phyloP scores from a whole-genome alignment of 148 eudicot genomes.

The Rhododendron ferrugineum region DNA sequence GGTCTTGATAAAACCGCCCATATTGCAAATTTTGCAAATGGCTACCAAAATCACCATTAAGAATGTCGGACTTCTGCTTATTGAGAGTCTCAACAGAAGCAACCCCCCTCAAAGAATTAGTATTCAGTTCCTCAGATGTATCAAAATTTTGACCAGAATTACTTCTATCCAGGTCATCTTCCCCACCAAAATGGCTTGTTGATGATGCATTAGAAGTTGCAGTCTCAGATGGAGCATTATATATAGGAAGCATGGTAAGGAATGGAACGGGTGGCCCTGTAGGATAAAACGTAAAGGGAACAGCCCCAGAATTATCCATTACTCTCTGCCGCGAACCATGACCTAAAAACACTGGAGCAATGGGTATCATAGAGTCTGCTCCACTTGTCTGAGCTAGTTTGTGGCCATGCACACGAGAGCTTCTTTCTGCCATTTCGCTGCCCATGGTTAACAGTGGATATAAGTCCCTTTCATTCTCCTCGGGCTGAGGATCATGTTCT shows the following conservation, averaged over 20 bases:
- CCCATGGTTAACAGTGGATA: conserved; percentile 18
- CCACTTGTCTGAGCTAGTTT: conserved; percentile 55
- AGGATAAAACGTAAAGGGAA: conserved; percentile 56
- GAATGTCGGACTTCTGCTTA: conserved; percentile 55
- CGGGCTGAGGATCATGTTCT: conserved; percentile 31
- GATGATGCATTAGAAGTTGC: conserved; percentile 37
- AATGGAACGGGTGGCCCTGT: conserved; percentile 93
- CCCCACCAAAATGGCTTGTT: conserved; percentile 34
- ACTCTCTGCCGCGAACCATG: conserved; percentile 49
- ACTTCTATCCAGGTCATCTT: conserved; percentile 17
- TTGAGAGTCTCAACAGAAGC: conserved; percentile 25
- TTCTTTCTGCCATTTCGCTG: conserved; percentile 36
- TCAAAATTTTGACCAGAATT: conserved; percentile 7
- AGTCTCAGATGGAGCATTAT: conserved; percentile 36
- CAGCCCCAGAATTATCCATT: conserved; percentile 46
- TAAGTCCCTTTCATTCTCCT: conserved; percentile 42
- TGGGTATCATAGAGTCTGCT: conserved; percentile 41
- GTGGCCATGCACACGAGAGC: conserved; percentile 21
- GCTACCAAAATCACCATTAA: conserved; percentile 73
- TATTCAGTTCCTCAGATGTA: conserved; percentile 23
- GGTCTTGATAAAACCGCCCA: conserved; percentile 71
- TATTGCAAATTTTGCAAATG: conserved; percentile 77
- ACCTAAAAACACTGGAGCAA: conserved; percentile 46
- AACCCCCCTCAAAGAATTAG: conserved; percentile 22
- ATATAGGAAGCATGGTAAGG: conserved; percentile 72